A percentile compares a stretch with the other conserved stretches of the same genome.
Evolutionary conservation across 2,329 filamentous ascomycete species (phyloP).

Genomic region (Aspergillus fijiensis): DNA sequence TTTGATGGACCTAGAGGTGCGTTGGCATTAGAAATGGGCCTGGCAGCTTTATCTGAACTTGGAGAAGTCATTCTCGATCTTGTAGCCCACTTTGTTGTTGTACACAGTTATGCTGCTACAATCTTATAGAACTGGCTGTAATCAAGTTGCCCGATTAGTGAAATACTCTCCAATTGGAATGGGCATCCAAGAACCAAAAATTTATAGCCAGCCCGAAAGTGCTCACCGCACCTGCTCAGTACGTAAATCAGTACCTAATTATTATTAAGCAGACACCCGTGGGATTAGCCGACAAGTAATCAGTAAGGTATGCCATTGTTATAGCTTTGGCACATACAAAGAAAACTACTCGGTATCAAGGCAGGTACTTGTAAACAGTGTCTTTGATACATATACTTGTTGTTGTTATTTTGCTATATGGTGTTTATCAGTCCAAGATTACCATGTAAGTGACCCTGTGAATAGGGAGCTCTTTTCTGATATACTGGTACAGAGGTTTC

Average conservation of each 20-base stretch:
- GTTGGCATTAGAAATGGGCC: constrained; percentile 25
- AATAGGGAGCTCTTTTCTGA: no score
- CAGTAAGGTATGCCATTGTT: neutral
- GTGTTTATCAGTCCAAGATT: no score
- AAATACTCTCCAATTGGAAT: neutral
- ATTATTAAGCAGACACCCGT: neutral
- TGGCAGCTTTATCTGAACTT: constrained; percentile 12
- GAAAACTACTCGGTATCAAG: no score
- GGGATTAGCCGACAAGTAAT: neutral
- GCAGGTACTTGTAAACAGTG: neutral
- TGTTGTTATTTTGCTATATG: no score
- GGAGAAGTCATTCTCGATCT: constrained; percentile 23
- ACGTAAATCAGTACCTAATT: neutral
- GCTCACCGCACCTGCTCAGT: neutral
- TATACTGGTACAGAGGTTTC: no score
- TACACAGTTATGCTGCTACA: neutral
- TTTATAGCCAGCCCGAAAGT: neutral
- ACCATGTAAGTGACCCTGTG: no score
- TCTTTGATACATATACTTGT: no score
- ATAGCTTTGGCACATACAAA: neutral
- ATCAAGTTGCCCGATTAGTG: neutral
- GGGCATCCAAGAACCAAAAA: neutral
- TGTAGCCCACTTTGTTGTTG: constrained; percentile 10
- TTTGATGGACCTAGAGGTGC: constrained; percentile 10
- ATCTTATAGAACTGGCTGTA: neutral